A percentile compares a stretch with the other conserved stretches of the same genome.
phyloP scores from a whole-genome alignment of 768 basidiomycete genomes.

The Boletus pseudopeckii region DNA sequence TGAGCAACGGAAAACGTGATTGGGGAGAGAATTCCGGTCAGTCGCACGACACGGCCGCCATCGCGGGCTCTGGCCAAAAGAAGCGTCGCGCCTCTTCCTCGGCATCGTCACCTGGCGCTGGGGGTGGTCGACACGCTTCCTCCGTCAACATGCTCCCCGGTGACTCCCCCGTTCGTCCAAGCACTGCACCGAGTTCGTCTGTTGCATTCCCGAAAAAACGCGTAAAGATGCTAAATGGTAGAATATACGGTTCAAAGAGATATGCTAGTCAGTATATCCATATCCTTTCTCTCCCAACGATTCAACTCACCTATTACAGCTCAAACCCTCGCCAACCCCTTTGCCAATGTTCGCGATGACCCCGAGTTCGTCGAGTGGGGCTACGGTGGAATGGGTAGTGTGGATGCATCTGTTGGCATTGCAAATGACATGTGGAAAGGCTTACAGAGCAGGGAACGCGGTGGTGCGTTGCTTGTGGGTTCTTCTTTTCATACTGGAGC shows the following conservation, averaged over 20 bases:
- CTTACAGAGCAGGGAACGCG: conserved; percentile 25
- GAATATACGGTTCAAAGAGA: conserved; percentile 65
- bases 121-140: conserved; percentile 29
- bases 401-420: conserved; percentile 26
- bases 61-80: conserved; percentile 5
- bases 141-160: conserved; percentile 5
- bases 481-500: conserved; percentile 30
- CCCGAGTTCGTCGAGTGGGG: conserved; percentile 94
- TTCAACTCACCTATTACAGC: conserved; percentile 3
- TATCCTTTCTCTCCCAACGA: background rate
- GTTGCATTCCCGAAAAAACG: conserved; percentile 26
- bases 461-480: conserved; percentile 21
- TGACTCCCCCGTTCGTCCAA: background rate
- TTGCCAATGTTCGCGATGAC: conserved; percentile 59
- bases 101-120: conserved; percentile 19
- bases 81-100: conserved; percentile 27
- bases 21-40: conserved; percentile 1
- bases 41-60: background rate
- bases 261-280: conserved; percentile 19
- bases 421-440: conserved; percentile 30
- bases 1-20: background rate
- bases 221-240: conserved; percentile 77
- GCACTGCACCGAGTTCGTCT: conserved; percentile 8
- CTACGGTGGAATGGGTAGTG: conserved; percentile 78
- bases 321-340: conserved; percentile 49